Evolutionary conservation across 192 early-diverging fungal genomes (phyloP).

Genomic region (Coemansia sp.): DNA sequence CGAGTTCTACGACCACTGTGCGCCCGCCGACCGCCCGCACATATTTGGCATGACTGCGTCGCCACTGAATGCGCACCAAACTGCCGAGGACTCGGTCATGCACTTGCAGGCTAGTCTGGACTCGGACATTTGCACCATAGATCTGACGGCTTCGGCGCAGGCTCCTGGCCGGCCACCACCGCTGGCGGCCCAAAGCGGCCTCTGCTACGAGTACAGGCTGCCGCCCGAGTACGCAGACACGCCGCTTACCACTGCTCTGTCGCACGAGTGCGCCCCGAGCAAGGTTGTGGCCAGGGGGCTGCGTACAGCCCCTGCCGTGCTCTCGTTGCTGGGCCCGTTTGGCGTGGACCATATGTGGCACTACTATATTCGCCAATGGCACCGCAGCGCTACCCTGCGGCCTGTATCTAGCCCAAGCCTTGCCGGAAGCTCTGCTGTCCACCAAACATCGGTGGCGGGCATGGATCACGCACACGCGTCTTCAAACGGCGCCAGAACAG

Average conservation of each 20-base stretch:
- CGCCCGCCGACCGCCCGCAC: constrained; percentile 54
- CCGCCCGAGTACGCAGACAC: constrained; percentile 46
- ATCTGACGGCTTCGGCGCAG: constrained; percentile 14
- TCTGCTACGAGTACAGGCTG: constrained; percentile 51
- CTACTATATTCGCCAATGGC: constrained; percentile 40
- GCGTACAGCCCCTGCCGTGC: constrained; percentile 26
- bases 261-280: constrained; percentile 22
- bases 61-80: constrained; percentile 52
- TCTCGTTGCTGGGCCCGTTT: constrained; percentile 69
- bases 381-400: constrained; percentile 16
- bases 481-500: background rate
- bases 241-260: constrained; percentile 31
- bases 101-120: constrained; percentile 55
- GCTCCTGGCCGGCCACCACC: background rate
- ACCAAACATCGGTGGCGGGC: background rate
- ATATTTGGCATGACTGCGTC: constrained; percentile 95
- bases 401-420: constrained; percentile 3
- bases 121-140: constrained; percentile 55
- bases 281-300: constrained; percentile 44
- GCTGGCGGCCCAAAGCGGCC: constrained; percentile 6
- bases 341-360: constrained; percentile 69
- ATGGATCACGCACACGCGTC: background rate
- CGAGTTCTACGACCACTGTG: constrained; percentile 65
- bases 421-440: background rate
- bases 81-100: constrained; percentile 30